Base-by-base conservation (phyloP, 2,329 filamentous ascomycete genomes). In the Phyllosticta paracitricarpa region DNA sequence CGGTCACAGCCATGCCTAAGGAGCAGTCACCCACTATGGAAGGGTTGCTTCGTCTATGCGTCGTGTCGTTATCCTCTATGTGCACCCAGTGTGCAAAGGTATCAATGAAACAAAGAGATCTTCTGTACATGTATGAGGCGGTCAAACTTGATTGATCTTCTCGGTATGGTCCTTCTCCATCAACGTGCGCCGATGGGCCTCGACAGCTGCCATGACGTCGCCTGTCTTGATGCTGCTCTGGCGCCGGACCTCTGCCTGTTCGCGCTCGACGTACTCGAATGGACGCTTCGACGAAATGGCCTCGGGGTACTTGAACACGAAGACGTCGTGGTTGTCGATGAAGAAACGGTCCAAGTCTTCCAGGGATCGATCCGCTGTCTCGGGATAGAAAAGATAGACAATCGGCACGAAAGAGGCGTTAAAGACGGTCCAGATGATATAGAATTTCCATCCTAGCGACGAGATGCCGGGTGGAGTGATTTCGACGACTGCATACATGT, bases 371-470 rank as follows among this genome's bases (percentile, higher is more conserved):
- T 66, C 68, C 1, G 68, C 67, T 2, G 70, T 71, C 71, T 75
- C 59, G 12, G 59, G 63, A 33, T 64, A 65, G 56, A 63, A 62
- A 30, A 64, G 51, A 28, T 79, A 80, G 12, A 79, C 71, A 9
- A 77, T 73, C 0, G 79, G 81, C 0, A 82, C 69, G 64, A 82
- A 82, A 1, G 74, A 66, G 55, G 73, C 75, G 62, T 81, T 80
- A 65, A 77, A 71, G 1, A 77, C 68, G 0, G 70, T 75, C 75
- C 73, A 78, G n/a, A 76, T 74, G 53, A 79, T 76, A 67, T 76
- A 79, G 63, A 77, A 78, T 30, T 68, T 69, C 74, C 75, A 77
- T 0, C 69, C 67, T 1, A 77, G 69, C 54, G 64, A 72, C 19
- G 75, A 66, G 40, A 79, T 77, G 0, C 76, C 76, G 2, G 75